These are phyloP conservation scores for Albizia julibrissin DNA, from an alignment of 306 rosid species.

Conservation along the genomic window DNA sequence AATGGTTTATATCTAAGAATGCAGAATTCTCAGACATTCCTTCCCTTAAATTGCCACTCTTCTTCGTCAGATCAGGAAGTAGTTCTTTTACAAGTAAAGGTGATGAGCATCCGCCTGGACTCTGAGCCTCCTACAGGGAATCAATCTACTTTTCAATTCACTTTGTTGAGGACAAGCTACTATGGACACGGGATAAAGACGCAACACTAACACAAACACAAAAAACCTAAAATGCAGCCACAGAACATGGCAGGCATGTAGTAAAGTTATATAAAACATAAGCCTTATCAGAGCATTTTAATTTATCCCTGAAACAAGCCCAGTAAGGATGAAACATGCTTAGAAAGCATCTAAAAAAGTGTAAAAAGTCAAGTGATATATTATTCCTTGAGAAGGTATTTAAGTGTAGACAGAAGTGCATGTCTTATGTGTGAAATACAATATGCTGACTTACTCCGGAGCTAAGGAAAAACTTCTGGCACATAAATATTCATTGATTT, in stretches of 20 bases:
- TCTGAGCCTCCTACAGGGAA: constrained; percentile 70
- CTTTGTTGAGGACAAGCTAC: constrained; percentile 38
- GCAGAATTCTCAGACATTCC: constrained; percentile 75
- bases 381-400: neutral
- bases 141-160: constrained; percentile 53
- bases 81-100: constrained; percentile 50
- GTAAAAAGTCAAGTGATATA: neutral
- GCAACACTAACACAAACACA: neutral
- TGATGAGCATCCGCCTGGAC: constrained; percentile 52
- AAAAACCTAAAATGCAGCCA: neutral
- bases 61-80: constrained; percentile 44
- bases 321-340: neutral
- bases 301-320: neutral
- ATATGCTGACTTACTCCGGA: constrained; percentile 1
- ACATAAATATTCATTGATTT: constrained; percentile 49
- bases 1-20: constrained; percentile 54
- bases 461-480: constrained; percentile 13
- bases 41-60: constrained; percentile 60
- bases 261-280: neutral
- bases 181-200: neutral
- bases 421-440: neutral
- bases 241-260: neutral
- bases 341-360: neutral
- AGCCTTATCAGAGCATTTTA: neutral
- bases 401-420: neutral